A percentile compares a stretch with the other conserved stretches of the same genome.
Evolutionary conservation across 176 grass and related monocot species (phyloP).

Genomic region (Metroxylon sagu): DNA sequence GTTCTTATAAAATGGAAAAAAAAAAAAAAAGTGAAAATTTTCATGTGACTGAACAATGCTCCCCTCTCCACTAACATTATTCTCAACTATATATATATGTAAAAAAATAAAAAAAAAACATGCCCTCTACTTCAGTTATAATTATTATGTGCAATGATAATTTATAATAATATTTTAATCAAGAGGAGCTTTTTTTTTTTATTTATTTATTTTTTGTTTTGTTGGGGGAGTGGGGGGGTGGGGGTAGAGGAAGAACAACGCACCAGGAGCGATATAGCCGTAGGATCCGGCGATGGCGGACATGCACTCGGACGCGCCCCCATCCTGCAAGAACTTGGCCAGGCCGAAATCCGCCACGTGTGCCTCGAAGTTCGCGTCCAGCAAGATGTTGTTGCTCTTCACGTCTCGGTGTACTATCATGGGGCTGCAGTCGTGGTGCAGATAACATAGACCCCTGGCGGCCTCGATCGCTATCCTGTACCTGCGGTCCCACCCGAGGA

Average conservation of each 20-base stretch:
- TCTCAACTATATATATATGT: too few relatives aligned
- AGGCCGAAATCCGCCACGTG: constrained; percentile 95
- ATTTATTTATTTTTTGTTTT: too few relatives aligned
- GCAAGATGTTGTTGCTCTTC: constrained; percentile 97
- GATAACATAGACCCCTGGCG: constrained; percentile 83
- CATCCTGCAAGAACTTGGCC: constrained; percentile 72
- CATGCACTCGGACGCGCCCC: constrained; percentile 61
- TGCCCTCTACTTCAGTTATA: too few relatives aligned
- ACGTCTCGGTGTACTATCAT: constrained; percentile 95
- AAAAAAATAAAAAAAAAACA: too few relatives aligned
- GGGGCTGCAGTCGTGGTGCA: constrained; percentile 83
- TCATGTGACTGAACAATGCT: too few relatives aligned
- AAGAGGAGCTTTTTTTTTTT: too few relatives aligned
- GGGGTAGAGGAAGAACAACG: neutral
- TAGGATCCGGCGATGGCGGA: constrained; percentile 95
- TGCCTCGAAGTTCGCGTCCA: constrained; percentile 59
- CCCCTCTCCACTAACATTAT: too few relatives aligned
- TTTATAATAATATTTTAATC: too few relatives aligned
- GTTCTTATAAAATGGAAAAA: too few relatives aligned
- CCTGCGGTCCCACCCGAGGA: constrained; percentile 56
- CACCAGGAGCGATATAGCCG: constrained; percentile 96
- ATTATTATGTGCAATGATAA: too few relatives aligned
- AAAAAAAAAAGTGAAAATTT: too few relatives aligned
- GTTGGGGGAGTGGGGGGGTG: too few relatives aligned
- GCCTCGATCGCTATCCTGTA: constrained; percentile 74